Evolutionary conservation across 2,329 filamentous ascomycete genomes (phyloP).

Genomic region (Pseudohalonectria lignicola): DNA sequence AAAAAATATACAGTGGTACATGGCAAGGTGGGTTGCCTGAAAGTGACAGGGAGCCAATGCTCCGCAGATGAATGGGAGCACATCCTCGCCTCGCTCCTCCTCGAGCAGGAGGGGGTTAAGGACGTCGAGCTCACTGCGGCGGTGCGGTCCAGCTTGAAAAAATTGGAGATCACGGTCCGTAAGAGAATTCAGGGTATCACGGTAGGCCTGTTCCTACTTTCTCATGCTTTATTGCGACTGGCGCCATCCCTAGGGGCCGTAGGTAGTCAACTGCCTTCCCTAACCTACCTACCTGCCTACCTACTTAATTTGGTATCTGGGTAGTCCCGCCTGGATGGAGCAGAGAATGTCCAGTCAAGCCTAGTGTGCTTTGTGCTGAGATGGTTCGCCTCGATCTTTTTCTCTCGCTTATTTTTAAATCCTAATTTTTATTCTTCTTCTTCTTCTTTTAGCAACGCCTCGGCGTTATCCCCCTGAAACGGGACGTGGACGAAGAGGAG

Average conservation of each 20-base stretch:
- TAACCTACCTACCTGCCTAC: too few species aligned
- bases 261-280: too few species aligned
- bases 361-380: too few species aligned
- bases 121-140: conserved; percentile 51
- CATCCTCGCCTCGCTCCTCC: conserved; percentile 46
- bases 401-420: too few species aligned
- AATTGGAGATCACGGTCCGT: conserved; percentile 50
- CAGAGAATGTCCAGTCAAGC: too few species aligned
- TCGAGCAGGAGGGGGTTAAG: conserved; percentile 32
- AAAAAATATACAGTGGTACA: conserved; percentile 52
- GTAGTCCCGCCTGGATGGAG: too few species aligned
- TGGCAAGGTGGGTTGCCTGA: conserved; percentile 38
- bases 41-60: conserved; percentile 40
- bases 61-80: conserved; percentile 55
- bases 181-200: conserved; percentile 59
- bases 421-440: too few species aligned
- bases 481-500: conserved; percentile 41
- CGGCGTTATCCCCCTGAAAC: conserved; percentile 49
- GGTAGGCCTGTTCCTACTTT: too few species aligned
- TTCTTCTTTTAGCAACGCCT: conserved; percentile 46
- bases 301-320: too few species aligned
- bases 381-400: too few species aligned
- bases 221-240: too few species aligned
- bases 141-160: conserved; percentile 18
- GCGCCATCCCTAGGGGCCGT: too few species aligned